phyloP scores from a whole-genome alignment of 2,329 filamentous ascomycete species.

The Sporothrix sp. region DNA sequence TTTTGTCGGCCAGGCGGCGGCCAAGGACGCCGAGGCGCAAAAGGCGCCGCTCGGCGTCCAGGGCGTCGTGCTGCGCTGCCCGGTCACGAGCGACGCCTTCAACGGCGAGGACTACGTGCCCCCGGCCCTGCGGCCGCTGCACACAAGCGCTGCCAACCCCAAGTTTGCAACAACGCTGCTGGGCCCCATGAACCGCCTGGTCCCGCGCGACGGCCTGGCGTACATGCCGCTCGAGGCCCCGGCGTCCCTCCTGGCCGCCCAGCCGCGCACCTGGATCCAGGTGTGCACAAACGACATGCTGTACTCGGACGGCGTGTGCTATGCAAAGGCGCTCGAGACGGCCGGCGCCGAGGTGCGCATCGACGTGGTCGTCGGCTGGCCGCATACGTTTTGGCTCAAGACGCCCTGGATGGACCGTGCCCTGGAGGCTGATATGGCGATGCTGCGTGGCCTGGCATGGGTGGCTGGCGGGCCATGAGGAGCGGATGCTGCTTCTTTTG shows the following conservation, averaged over 20 bases:
- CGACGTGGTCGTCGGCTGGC: slow-evolving; percentile 36
- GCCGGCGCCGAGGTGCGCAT: slow-evolving; percentile 32
- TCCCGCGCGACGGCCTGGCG: slow-evolving; percentile 32
- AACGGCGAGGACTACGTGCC: slow-evolving; percentile 30
- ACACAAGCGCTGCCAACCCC: slow-evolving; percentile 30
- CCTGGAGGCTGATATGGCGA: slow-evolving; percentile 31
- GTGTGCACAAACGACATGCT: slow-evolving; percentile 41
- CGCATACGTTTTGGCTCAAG: slow-evolving; percentile 45
- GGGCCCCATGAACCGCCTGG: slow-evolving; percentile 25
- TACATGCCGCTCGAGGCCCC: slow-evolving; percentile 33
- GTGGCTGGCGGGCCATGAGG: slow-evolving; percentile 19
- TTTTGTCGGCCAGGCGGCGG: slow-evolving; percentile 28
- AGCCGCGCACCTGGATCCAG: slow-evolving; percentile 39
- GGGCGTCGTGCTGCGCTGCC: slow-evolving; percentile 37
- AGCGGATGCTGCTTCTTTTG: neutral
- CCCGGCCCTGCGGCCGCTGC: slow-evolving; percentile 24
- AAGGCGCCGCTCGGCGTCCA: slow-evolving; percentile 19
- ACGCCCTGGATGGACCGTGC: slow-evolving; percentile 33
- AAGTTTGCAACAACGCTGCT: slow-evolving; percentile 29
- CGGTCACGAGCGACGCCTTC: slow-evolving; percentile 37
- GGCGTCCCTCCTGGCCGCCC: slow-evolving; percentile 22
- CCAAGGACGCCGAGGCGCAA: slow-evolving; percentile 16
- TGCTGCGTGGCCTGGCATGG: slow-evolving; percentile 35
- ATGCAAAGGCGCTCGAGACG: slow-evolving; percentile 32
- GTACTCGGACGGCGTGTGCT: slow-evolving; percentile 43